A percentile compares a stretch with the other conserved stretches of the same genome.
Evolutionary conservation across 2,329 filamentous ascomycete genomes (phyloP).

Genomic region (Fusarium sp.): DNA sequence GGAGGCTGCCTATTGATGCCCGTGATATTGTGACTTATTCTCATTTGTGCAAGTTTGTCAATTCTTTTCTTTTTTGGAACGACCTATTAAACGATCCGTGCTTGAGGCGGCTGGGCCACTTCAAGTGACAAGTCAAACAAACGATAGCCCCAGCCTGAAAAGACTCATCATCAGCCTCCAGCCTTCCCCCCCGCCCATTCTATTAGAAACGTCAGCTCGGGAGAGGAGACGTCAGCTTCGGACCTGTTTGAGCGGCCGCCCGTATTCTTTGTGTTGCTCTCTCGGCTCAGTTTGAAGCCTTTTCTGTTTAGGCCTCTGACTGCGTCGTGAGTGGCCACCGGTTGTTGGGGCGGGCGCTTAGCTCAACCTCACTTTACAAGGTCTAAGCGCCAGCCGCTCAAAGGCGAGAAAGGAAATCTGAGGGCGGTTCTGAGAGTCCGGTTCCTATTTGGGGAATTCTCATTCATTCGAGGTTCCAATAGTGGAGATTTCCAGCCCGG

Average conservation of each 20-base stretch:
- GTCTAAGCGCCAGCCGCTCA: slow-evolving; percentile 42
- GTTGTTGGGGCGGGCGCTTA: slow-evolving; percentile 40
- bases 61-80: slow-evolving; percentile 26
- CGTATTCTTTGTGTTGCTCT: slow-evolving; percentile 9
- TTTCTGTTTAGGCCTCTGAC: slow-evolving; percentile 21
- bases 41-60: slow-evolving; percentile 31
- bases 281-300: slow-evolving; percentile 37
- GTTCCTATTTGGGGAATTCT: slow-evolving; percentile 20
- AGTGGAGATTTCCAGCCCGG: slow-evolving; percentile 26
- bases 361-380: slow-evolving; percentile 14
- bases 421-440: slow-evolving; percentile 22
- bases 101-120: slow-evolving; percentile 40
- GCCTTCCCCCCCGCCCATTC: slow-evolving; percentile 2
- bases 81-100: slow-evolving; percentile 31
- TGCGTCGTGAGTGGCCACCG: slow-evolving; percentile 37
- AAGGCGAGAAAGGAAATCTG: slow-evolving; percentile 23
- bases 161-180: slow-evolving; percentile 6
- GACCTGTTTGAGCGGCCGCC: neutral
- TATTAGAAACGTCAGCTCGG: slow-evolving; percentile 14
- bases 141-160: slow-evolving; percentile 24
- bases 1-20: slow-evolving; percentile 32
- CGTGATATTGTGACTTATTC: slow-evolving; percentile 24
- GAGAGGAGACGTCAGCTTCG: slow-evolving; percentile 8
- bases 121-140: slow-evolving; percentile 33
- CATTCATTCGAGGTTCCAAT: slow-evolving; percentile 36